These are phyloP conservation scores for Gynochthodes officinalis DNA, from an alignment of 257 asterid species.

Conservation along the genomic window DNA sequence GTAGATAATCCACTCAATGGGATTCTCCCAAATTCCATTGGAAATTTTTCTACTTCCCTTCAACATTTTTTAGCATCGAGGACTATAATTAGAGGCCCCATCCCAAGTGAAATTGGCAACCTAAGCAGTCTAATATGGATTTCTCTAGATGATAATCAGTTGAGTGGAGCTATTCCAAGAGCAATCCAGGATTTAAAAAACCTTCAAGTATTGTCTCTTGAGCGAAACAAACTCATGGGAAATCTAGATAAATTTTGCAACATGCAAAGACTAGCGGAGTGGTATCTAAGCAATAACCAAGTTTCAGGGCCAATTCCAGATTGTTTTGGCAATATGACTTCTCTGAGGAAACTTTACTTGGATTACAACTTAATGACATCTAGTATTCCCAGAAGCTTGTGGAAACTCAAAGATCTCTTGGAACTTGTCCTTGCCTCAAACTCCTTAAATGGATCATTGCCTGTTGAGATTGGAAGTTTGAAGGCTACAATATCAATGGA, in stretches of 20 bases:
- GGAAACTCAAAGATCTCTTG: not conserved
- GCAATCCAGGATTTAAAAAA: slow-evolving; percentile 1
- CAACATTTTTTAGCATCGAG: accelerated
- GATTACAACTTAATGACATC: not conserved
- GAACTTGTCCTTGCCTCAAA: not conserved
- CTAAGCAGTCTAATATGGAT: slow-evolving; percentile 11
- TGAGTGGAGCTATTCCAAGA: slow-evolving; percentile 8
- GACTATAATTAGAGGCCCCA: slow-evolving; percentile 21
- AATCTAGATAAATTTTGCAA: slow-evolving; percentile 9
- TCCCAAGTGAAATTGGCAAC: slow-evolving; percentile 36
- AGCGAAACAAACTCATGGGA: slow-evolving; percentile 6
- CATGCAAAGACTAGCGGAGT: slow-evolving; percentile 1
- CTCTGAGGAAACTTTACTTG: not conserved
- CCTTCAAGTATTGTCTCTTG: not conserved
- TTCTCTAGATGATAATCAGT: not conserved
- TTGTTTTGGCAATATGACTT: slow-evolving; percentile 2
- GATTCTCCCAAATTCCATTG: slow-evolving; percentile 26
- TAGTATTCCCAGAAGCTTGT: not conserved
- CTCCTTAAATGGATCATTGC: not conserved
- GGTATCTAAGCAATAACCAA: slow-evolving; percentile 12
- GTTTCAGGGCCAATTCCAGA: slow-evolving; percentile 26
- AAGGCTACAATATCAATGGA: not conserved
- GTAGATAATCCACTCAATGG: slow-evolving; percentile 14
- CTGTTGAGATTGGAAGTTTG: not conserved
- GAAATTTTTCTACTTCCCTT: slow-evolving; percentile 41